These are phyloP conservation scores for Vanrija humicola DNA, from an alignment of 1,284 basidiomycete species.

Conservation along the genomic window DNA sequence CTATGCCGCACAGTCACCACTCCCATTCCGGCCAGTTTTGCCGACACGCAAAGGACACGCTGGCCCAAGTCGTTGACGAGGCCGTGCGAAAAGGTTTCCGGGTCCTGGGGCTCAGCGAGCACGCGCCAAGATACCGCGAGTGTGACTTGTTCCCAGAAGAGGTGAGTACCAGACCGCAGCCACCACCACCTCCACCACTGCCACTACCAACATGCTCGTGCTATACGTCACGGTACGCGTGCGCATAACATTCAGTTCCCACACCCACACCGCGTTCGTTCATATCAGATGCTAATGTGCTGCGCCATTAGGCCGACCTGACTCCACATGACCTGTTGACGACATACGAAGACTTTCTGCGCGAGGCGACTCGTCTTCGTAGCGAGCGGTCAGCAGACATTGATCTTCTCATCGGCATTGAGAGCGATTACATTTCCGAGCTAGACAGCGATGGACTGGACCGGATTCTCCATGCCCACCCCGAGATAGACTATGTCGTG, in stretches of 20 bases:
- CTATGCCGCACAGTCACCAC: slow-evolving; percentile 86
- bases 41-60: slow-evolving; percentile 71
- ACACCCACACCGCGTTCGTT: too few species aligned
- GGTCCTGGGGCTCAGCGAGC: slow-evolving; percentile 87
- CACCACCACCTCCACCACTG: too few species aligned
- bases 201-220: too few species aligned
- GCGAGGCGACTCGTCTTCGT: slow-evolving; percentile 55
- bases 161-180: slow-evolving; percentile 52
- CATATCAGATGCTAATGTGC: slow-evolving; percentile 6
- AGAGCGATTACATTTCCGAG: slow-evolving; percentile 82
- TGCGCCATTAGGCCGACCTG: slow-evolving; percentile 38
- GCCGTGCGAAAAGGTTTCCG: slow-evolving; percentile 75
- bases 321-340: slow-evolving; percentile 27
- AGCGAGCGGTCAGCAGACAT: slow-evolving; percentile 52
- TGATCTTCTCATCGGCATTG: slow-evolving; percentile 78
- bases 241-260: too few species aligned
- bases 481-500: slow-evolving; percentile 79
- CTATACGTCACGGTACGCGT: too few species aligned
- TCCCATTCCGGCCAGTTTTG: slow-evolving; percentile 97
- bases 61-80: slow-evolving; percentile 73
- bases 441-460: slow-evolving; percentile 58
- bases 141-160: slow-evolving; percentile 94
- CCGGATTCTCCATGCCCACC: slow-evolving; percentile 53
- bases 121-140: slow-evolving; percentile 77
- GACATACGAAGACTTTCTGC: slow-evolving; percentile 34